A percentile compares a stretch with the other conserved stretches of the same genome.
phyloP scores from a whole-genome alignment of 2,329 filamentous ascomycete genomes.

The Plectosphaerella plurivora region DNA sequence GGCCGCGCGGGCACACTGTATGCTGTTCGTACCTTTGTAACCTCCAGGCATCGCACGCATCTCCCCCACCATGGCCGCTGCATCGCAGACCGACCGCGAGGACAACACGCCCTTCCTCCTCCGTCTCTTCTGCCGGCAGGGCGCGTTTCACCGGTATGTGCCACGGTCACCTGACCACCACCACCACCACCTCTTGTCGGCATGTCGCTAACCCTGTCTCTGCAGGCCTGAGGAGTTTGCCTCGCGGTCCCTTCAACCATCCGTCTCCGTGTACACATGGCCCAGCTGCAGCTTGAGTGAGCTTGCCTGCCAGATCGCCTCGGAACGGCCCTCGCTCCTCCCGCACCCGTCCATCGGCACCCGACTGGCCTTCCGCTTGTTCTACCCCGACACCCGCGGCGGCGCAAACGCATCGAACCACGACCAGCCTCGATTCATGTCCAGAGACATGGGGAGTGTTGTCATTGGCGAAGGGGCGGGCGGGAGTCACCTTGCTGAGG shows the following conservation, averaged over 20 bases:
- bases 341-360: slow-evolving; percentile 75
- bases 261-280: slow-evolving; percentile 84
- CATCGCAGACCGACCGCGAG: slow-evolving; percentile 49
- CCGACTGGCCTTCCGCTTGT: slow-evolving; percentile 79
- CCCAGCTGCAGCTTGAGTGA: slow-evolving; percentile 75
- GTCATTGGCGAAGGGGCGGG: slow-evolving; percentile 62
- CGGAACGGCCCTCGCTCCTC: slow-evolving; percentile 56
- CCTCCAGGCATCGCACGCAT: slow-evolving; percentile 21
- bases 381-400: slow-evolving; percentile 68
- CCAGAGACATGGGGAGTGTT: slow-evolving; percentile 78
- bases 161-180: background rate
- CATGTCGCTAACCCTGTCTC: background rate
- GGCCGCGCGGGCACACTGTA: background rate
- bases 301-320: slow-evolving; percentile 70
- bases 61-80: background rate
- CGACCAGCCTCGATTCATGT: slow-evolving; percentile 58
- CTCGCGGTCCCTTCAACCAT: slow-evolving; percentile 52
- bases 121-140: slow-evolving; percentile 76
- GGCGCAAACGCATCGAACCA: slow-evolving; percentile 11
- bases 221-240: slow-evolving; percentile 68
- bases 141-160: slow-evolving; percentile 64
- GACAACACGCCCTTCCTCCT: slow-evolving; percentile 76
- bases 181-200: background rate
- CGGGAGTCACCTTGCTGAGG: slow-evolving; percentile 19
- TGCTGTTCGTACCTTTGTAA: slow-evolving; percentile 8